Evolutionary conservation across 2,329 filamentous ascomycete genomes (phyloP).

Genomic region (Lasiodiplodia sp.): DNA sequence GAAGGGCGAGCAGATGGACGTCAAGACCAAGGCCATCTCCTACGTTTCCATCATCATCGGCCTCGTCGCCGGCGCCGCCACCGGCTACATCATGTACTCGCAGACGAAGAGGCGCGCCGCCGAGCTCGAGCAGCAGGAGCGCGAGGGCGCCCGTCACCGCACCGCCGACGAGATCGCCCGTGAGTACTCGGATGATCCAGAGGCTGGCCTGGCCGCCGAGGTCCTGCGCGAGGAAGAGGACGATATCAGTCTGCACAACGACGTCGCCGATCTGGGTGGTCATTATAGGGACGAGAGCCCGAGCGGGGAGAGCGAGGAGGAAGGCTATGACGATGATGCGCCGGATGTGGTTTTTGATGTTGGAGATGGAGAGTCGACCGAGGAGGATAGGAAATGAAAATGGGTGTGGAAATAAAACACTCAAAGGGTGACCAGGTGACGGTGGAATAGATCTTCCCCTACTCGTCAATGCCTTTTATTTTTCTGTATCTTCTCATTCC

Average conservation of each 20-base stretch:
- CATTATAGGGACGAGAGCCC: constrained; percentile 50
- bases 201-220: constrained; percentile 49
- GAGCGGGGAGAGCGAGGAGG: constrained; percentile 39
- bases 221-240: constrained; percentile 57
- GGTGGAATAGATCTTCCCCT: neutral
- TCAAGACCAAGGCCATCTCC: constrained; percentile 79
- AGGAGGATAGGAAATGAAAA: constrained; percentile 28
- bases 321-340: constrained; percentile 48
- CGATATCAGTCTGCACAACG: constrained; percentile 56
- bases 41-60: constrained; percentile 81
- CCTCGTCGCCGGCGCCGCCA: constrained; percentile 72
- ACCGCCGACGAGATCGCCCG: constrained; percentile 47
- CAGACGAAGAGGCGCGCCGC: constrained; percentile 59
- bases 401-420: neutral
- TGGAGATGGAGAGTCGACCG: constrained; percentile 50
- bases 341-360: constrained; percentile 54
- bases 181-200: constrained; percentile 55
- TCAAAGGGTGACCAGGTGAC: neutral
- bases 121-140: constrained; percentile 56
- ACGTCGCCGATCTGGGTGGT: constrained; percentile 23
- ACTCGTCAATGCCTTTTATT: neutral
- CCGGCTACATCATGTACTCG: constrained; percentile 86
- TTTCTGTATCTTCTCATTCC: neutral
- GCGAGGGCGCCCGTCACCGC: constrained; percentile 42
- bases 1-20: constrained; percentile 81